Evolutionary conservation across 306 rosid genomes (phyloP).

Genomic region (Cucumis cinereus): DNA sequence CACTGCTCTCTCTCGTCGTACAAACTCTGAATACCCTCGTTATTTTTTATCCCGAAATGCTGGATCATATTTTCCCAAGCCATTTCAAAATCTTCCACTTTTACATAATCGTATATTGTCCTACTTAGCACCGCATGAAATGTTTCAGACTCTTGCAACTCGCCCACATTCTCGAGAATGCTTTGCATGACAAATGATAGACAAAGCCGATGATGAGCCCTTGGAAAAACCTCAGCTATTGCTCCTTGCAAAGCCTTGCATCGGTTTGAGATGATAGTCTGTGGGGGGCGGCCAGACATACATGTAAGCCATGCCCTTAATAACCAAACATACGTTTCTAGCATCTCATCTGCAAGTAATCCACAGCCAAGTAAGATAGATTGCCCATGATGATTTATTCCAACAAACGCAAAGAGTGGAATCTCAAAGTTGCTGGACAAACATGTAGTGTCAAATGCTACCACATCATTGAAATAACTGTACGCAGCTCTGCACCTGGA

Average conservation of each 20-base stretch:
- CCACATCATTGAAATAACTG: conserved; percentile 64
- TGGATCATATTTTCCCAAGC: conserved; percentile 70
- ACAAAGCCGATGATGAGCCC: conserved; percentile 72
- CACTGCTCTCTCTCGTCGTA: conserved; percentile 73
- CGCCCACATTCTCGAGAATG: conserved; percentile 49
- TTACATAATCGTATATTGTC: conserved; percentile 37
- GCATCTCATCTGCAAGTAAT: conserved; percentile 68
- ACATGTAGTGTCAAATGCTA: conserved; percentile 64
- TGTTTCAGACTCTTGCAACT: conserved; percentile 48
- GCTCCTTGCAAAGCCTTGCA: conserved; percentile 64
- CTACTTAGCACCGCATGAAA: conserved; percentile 43
- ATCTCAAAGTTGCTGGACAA: conserved; percentile 68
- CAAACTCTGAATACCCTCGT: conserved; percentile 41
- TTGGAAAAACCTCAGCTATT: conserved; percentile 77
- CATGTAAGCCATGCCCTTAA: conserved; percentile 95
- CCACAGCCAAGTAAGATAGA: conserved; percentile 71
- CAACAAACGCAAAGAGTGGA: conserved; percentile 68
- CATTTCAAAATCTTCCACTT: conserved; percentile 74
- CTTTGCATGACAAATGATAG: conserved; percentile 51
- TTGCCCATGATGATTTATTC: conserved; percentile 83
- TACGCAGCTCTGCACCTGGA: conserved; percentile 83
- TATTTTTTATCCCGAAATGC: conserved; percentile 42
- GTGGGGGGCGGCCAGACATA: conserved; percentile 91
- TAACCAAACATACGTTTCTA: conserved; percentile 74
- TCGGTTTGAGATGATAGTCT: conserved; percentile 60